Base-by-base conservation (phyloP, 1,139 yeast species). In the Magnusiomyces sp. region DNA sequence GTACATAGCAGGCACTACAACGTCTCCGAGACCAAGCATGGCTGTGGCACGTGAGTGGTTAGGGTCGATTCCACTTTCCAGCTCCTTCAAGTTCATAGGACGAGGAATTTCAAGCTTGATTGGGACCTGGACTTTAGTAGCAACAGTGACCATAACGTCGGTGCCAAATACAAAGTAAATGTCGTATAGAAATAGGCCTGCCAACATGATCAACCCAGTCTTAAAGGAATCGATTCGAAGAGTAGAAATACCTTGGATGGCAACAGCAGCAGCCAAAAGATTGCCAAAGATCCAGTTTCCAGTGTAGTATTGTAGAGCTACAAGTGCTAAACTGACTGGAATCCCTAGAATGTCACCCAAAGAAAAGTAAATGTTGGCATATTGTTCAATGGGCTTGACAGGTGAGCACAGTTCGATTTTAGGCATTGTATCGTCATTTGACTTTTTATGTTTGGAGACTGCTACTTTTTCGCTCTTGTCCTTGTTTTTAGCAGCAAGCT, bases 81-180 rank as follows among this genome's bases (percentile, higher is more conserved):
- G 43, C 10, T 31, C 43, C 6, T 34, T 36, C 6, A 13, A 36
- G 17, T 19, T 23, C 31, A 6, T 13, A 5, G 54, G 54, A 53
- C 62, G 60, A 4, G 85, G 85, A n/a, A 77, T 62, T 14, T 69
- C 58, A n/a, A 80, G 54, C 60, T 78, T 77, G 47, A 75, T 69
- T 1, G 88, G 88, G 10, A 77, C 68, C n/a, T 79, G 76, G 27
- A 81, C 59, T 20, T 57, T 56, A 2, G 74, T 72, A 2, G 87
- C 88, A 19, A 82, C 88, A 1, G 79, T 71, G 45, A 74, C 68
- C 89, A 83, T 82, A 11, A 80, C 70, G 46, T 76, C 72, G 0
- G 85, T 74, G 2, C 75, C 77, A 63, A 81, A 83, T 1, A 82
- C 89, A 66, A 83, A 83, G 59, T 73, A 80, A 40, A 80, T 72